Base-by-base conservation (phyloP, 129 eudicot species). In the Pseudognaphalium luteoalbum region DNA sequence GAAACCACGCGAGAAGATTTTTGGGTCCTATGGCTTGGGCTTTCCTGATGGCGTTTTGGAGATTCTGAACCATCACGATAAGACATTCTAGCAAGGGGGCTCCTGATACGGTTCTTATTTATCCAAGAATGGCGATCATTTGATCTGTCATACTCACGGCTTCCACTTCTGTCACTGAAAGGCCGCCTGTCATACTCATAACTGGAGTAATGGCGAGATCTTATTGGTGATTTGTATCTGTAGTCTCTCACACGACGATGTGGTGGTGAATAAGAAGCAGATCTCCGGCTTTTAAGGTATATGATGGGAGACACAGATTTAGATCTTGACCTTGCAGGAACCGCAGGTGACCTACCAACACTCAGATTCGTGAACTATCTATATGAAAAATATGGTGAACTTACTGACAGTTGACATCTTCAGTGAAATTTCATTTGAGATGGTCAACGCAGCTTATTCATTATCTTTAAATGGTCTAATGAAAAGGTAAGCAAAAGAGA, bases 91-190 rank as follows among this genome's bases (percentile, higher is more conserved):
- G 74, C 67, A 70, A 82, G 78, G 21, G 98, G 98, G 66, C 93
- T 91, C 34, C 68, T 52, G 70, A 96, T 94, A 83, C 98, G 73
- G 86, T 96, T 91, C 80, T 87, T 88, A 52, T 91, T 87, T 81
- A 94, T 88, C 81, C 28, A 25, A 25, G 28, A 25, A 25, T 25
- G 28, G 28, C 28, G 28, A 25, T 25, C 28, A 25, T 25, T 25
- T 25, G 28, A 25, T 25, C 28, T 25, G 0, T 25, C 28, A 25
- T 25, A 25, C 28, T 25, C 1, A 0, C 28, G 28, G 0, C 28
- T 25, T 25, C 28, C 28, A 25, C 28, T 25, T 0, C 28, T 25
- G 28, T 25, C 28, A 25, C 28, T 25, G 1, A 25, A 25, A 25
- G 28, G 1, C 28, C 28, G 28, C 1, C 1, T 25, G 28, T 25